Evolutionary conservation across 805 yeast species (phyloP), one percentile per base, ranked within the genome.

Genomic region (Candida berthetii): DNA sequence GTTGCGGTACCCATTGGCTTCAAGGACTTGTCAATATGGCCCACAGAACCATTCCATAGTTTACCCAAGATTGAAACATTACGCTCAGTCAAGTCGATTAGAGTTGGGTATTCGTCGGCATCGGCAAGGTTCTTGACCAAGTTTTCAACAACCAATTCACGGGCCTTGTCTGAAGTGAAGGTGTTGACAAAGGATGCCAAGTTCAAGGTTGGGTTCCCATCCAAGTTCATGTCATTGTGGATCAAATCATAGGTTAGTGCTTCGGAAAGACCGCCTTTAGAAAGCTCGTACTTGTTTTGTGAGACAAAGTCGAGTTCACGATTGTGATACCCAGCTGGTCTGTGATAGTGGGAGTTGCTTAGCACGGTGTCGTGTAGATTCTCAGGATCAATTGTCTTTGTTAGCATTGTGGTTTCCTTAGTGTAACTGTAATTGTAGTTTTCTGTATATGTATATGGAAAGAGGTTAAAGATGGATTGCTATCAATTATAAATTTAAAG

Each of bases 171-270:
- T 41, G 78, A 78, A 18, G 82, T 57, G 48, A 68, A 73, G 7
- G 96, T 89, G 64, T 85, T 86, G 48, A 89, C 97, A 58, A 89
- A 89, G 25, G 91, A 82, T 3, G 97, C 97, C 60, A 89, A 64
- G 60, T 90, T 89, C 59, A 89, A 69, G 17, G 80, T 77, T 19
- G 96, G 93, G 51, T 73, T 79, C 15, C 96, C 96, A 58, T 89
- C 96, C 44, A 90, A 70, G 13, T 80, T 68, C 62, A 90, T 68
- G 48, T 85, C 95, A 55, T 83, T 85, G 48, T 74, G 79, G 45
- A 89, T 69, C 54, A 83, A 63, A 33, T 78, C 70, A 55, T 79
- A 82, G 9, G 87, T 82, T 40, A 69, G 58, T 7, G 66, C 66
- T 3, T 75, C 64, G 9, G 68, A 61, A 39, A 79, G 62, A 1